These are phyloP conservation scores for Saccharomycopsis oosterbeekiorum DNA, from an alignment of 805 yeast genomes.

Conservation along the genomic window DNA sequence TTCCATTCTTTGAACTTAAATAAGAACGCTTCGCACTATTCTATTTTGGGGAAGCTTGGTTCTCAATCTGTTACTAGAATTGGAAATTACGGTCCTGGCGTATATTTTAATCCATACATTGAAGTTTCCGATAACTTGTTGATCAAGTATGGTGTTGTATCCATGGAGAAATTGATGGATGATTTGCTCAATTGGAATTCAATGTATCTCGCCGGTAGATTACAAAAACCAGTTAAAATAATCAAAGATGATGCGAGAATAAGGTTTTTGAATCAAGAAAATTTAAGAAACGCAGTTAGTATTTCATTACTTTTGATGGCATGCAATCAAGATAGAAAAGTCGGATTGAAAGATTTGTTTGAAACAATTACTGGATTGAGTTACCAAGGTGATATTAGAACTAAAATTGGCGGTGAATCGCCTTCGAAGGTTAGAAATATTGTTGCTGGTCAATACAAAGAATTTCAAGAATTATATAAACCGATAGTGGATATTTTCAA, in stretches of 20 bases:
- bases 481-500: slow-evolving; percentile 46
- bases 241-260: slow-evolving; percentile 55
- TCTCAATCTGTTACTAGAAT: slow-evolving; percentile 44
- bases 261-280: slow-evolving; percentile 60
- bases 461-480: slow-evolving; percentile 64
- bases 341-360: slow-evolving; percentile 34
- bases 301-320: slow-evolving; percentile 50
- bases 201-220: slow-evolving; percentile 81
- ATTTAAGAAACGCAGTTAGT: slow-evolving; percentile 68
- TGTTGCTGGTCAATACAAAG: slow-evolving; percentile 61
- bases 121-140: slow-evolving; percentile 41
- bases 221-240: slow-evolving; percentile 87
- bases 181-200: slow-evolving; percentile 83
- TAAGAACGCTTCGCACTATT: slow-evolving; percentile 68
- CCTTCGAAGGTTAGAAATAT: slow-evolving; percentile 83
- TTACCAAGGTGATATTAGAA: slow-evolving; percentile 84
- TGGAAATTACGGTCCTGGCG: slow-evolving; percentile 75
- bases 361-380: slow-evolving; percentile 70
- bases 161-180: slow-evolving; percentile 44
- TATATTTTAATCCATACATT: slow-evolving; percentile 88
- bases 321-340: slow-evolving; percentile 21
- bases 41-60: slow-evolving; percentile 53
- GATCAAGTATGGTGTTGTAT: slow-evolving; percentile 83
- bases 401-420: slow-evolving; percentile 81
- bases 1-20: slow-evolving; percentile 71